phyloP scores from a whole-genome alignment of 1,284 basidiomycete species.

The Heterobasidion parviporum region DNA sequence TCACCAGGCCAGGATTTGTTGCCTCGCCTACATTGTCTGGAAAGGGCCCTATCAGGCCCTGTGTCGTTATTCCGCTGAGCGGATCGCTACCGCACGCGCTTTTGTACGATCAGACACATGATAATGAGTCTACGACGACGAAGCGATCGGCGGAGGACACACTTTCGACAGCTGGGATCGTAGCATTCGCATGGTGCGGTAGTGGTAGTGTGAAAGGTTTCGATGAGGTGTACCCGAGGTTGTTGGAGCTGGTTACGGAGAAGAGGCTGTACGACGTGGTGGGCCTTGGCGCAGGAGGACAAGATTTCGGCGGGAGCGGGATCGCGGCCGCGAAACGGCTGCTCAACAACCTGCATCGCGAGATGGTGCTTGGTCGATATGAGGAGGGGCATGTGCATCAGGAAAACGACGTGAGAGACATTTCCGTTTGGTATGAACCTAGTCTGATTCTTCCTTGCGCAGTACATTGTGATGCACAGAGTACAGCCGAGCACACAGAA shows the following conservation, averaged over 20 bases:
- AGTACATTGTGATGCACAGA: slow-evolving; percentile 90
- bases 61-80: slow-evolving; percentile 69
- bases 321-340: slow-evolving; percentile 80
- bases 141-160: slow-evolving; percentile 91
- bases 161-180: slow-evolving; percentile 83
- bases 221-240: slow-evolving; percentile 91
- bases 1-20: slow-evolving; percentile 52
- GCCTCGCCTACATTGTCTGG: slow-evolving; percentile 74
- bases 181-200: slow-evolving; percentile 80
- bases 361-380: slow-evolving; percentile 80
- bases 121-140: slow-evolving; percentile 85
- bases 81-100: slow-evolving; percentile 87
- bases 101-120: slow-evolving; percentile 91
- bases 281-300: slow-evolving; percentile 39
- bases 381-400: slow-evolving; percentile 93
- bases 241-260: slow-evolving; percentile 82
- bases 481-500: slow-evolving; percentile 87
- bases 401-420: slow-evolving; percentile 75
- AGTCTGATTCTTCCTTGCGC: slow-evolving; percentile 1
- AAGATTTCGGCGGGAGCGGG: slow-evolving; percentile 41
- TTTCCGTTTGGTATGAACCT: not conserved
- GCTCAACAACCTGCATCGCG: slow-evolving; percentile 79
- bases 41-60: slow-evolving; percentile 67
- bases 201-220: slow-evolving; percentile 93
- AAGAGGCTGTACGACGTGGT: slow-evolving; percentile 67